Percentiles rank a stretch among this genome's conserved stretches.
phyloP scores from a whole-genome alignment of 1,284 basidiomycete species.

The Ceratobasidium sp. region DNA sequence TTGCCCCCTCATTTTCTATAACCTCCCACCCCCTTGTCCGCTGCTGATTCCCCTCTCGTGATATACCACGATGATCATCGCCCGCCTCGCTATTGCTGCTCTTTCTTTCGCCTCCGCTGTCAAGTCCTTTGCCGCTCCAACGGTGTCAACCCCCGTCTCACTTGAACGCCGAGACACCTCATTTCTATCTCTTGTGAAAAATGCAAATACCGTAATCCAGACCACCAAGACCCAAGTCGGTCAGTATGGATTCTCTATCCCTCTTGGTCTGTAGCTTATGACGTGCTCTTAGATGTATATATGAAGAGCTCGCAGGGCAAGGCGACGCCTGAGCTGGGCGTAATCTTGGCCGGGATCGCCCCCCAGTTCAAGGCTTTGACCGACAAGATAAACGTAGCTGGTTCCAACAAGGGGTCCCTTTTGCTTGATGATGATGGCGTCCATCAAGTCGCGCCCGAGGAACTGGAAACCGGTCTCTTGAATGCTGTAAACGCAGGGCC shows the following conservation, averaged over 20 bases:
- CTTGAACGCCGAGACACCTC: background rate
- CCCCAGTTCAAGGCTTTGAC: background rate
- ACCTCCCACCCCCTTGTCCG: background rate
- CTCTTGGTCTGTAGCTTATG: background rate
- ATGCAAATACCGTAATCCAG: background rate
- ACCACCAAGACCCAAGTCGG: background rate
- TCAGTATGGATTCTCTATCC: no score
- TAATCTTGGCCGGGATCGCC: background rate
- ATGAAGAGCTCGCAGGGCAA: background rate
- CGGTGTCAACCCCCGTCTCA: no score
- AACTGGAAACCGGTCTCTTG: no score
- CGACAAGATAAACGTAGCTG: background rate
- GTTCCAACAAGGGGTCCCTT: background rate
- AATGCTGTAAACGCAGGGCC: no score
- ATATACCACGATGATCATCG: conserved; percentile 19
- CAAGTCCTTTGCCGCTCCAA: conserved; percentile 13
- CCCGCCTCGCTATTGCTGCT: conserved; percentile 25
- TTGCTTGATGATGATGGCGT: background rate
- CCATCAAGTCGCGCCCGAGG: background rate
- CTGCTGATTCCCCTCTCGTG: background rate
- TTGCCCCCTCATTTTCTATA: background rate
- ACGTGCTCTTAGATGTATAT: background rate
- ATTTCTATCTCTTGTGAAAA: background rate
- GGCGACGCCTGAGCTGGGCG: background rate
- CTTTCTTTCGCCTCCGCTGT: conserved; percentile 12